A percentile compares a stretch with the other conserved stretches of the same genome.
Conservation (phyloP, 768 basidiomycete genomes). For the Dictyophora rubrovolvata region DNA sequence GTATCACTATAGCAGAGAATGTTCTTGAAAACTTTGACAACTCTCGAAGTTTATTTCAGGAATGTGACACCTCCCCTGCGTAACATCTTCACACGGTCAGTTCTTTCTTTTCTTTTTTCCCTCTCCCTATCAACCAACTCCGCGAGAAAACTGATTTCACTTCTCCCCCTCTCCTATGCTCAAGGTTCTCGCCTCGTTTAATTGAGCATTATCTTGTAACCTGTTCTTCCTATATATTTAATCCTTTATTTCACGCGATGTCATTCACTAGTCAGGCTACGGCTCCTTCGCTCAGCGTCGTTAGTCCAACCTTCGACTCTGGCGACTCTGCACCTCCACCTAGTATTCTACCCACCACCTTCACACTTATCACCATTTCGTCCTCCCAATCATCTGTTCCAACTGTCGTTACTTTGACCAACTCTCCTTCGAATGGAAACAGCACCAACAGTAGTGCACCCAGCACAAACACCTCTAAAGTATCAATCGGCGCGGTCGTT, state of each 20-base stretch:
- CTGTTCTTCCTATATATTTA: not conserved
- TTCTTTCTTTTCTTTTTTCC: too few species aligned
- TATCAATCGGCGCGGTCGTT: not conserved
- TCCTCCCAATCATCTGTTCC: not conserved
- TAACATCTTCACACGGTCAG: too few species aligned
- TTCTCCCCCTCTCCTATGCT: too few species aligned
- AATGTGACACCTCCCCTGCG: too few species aligned
- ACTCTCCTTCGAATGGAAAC: too few species aligned
- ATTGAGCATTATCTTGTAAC: not conserved
- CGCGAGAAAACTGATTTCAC: too few species aligned
- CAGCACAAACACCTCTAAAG: not conserved
- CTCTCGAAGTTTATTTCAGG: too few species aligned
- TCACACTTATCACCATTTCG: not conserved
- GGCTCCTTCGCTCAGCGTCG: not conserved
- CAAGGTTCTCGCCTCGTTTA: too few species aligned
- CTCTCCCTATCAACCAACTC: too few species aligned
- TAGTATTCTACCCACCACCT: not conserved
- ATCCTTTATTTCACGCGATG: too few species aligned
- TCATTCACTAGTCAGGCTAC: not conserved
- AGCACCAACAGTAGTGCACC: not conserved
- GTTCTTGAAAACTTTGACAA: too few species aligned
- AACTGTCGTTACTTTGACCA: not conserved
- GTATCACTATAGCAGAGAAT: too few species aligned
- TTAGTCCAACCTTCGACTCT: not conserved
- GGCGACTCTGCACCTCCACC: not conserved